Conservation (phyloP, 2,329 filamentous ascomycete species). For the Diaporthe sp. region DNA sequence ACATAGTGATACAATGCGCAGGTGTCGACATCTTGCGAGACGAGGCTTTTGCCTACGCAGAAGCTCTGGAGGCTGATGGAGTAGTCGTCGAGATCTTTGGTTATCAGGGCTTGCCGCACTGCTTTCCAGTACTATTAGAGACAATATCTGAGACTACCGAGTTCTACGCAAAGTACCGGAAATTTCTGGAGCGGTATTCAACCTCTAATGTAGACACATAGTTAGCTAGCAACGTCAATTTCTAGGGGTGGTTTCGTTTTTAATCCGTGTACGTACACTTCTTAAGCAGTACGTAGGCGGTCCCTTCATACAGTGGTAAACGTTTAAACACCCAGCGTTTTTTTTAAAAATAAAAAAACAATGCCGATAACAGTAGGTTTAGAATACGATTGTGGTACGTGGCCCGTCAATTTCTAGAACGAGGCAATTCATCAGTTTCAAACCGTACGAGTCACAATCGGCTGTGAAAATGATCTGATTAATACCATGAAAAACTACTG, state of each 20-base stretch:
- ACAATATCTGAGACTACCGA: neutral
- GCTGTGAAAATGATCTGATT: no score
- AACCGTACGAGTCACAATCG: no score
- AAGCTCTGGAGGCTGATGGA: neutral
- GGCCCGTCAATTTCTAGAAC: no score
- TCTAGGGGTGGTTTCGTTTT: no score
- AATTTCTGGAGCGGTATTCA: neutral
- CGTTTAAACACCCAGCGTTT: no score
- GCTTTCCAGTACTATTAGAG: neutral
- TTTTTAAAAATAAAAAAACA: no score
- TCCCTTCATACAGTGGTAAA: no score
- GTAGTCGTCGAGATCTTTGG: neutral
- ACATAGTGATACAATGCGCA: conserved; percentile 14
- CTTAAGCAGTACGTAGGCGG: no score
- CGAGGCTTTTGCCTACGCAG: conserved; percentile 1
- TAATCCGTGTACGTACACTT: no score
- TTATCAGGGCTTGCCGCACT: conserved; percentile 10
- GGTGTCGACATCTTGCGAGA: conserved; percentile 8
- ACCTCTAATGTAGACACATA: neutral
- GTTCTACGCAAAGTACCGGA: neutral
- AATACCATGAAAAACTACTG: no score
- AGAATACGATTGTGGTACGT: no score
- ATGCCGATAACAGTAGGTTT: no score
- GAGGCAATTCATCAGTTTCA: neutral
- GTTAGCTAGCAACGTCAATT: neutral